phyloP scores from a whole-genome alignment of 352 stramenopile genomes.

The Saprolegnia diclina region DNA sequence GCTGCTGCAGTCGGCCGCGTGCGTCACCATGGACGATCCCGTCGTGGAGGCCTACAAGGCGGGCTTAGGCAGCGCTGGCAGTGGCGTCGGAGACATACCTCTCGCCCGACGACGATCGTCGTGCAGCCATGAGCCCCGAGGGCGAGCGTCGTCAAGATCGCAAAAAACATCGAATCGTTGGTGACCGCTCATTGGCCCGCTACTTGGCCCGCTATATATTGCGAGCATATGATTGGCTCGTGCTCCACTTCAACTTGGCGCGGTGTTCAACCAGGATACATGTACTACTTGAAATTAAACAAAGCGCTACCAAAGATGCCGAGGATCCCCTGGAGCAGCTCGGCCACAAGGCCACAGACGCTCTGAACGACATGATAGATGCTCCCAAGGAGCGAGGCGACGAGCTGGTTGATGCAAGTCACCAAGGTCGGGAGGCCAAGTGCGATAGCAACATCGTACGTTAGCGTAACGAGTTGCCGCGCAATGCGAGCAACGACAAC shows the following conservation, averaged over 20 bases:
- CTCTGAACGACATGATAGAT: not conserved
- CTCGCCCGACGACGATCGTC: not conserved
- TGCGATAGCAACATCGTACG: not conserved
- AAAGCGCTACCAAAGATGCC: too few relatives aligned
- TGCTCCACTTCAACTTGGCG: not conserved
- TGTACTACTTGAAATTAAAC: too few relatives aligned
- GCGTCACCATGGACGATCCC: slow-evolving; percentile 66
- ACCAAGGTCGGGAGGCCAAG: not conserved
- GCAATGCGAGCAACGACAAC: not conserved
- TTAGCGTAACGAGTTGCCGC: not conserved
- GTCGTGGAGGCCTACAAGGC: slow-evolving; percentile 50
- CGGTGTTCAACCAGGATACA: too few relatives aligned
- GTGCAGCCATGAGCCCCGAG: not conserved
- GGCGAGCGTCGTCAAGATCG: not conserved
- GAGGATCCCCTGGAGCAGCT: too few relatives aligned
- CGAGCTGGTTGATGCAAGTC: not conserved
- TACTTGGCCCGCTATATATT: not conserved
- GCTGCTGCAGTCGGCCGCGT: slow-evolving; percentile 77
- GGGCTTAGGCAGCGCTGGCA: not conserved
- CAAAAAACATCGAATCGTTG: not conserved
- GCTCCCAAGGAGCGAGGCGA: not conserved
- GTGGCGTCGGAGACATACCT: not conserved
- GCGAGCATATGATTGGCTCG: not conserved
- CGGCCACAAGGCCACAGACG: too few relatives aligned
- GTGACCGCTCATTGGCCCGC: not conserved